A percentile compares a stretch with the other conserved stretches of the same genome.
Evolutionary conservation across 2,329 filamentous ascomycete genomes (phyloP).

Genomic region (Ophiostoma triangulosporum): DNA sequence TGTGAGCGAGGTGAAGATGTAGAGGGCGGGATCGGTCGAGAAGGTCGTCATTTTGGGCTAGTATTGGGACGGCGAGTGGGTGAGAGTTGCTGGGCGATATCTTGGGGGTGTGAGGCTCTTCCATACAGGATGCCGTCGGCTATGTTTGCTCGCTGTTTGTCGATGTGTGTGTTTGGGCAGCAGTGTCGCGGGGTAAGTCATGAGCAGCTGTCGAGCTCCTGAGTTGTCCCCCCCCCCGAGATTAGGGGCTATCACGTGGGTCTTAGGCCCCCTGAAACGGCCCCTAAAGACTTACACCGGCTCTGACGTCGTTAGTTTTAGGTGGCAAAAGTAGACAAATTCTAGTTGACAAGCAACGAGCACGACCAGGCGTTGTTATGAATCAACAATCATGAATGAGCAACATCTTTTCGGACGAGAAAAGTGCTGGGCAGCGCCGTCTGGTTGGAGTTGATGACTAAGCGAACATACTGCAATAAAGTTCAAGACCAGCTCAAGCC

Average conservation of each 20-base stretch:
- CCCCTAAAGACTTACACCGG: neutral
- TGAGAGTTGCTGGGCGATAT: neutral
- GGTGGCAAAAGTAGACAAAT: neutral
- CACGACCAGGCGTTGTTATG: too few species aligned
- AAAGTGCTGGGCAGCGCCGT: too few species aligned
- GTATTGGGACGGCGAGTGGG: neutral
- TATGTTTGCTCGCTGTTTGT: neutral
- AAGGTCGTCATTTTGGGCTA: constrained; percentile 23
- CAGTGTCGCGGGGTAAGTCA: constrained; percentile 1
- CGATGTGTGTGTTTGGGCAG: neutral
- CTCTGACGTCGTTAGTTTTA: neutral
- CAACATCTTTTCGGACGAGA: too few species aligned
- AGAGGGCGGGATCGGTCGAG: constrained; percentile 58
- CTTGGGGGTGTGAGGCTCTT: neutral
- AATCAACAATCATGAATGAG: too few species aligned
- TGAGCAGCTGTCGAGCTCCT: neutral
- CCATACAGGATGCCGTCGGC: neutral
- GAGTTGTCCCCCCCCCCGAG: neutral
- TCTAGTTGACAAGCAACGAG: too few species aligned
- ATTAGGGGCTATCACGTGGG: neutral
- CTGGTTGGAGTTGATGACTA: too few species aligned
- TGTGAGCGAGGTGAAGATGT: constrained; percentile 92
- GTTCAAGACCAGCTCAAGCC: neutral
- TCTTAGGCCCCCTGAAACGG: neutral
- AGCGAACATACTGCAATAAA: neutral